A percentile compares a stretch with the other conserved stretches of the same genome.
phyloP scores from a whole-genome alignment of 2,329 filamentous ascomycete genomes.

The Neoarthrinium moseri region DNA sequence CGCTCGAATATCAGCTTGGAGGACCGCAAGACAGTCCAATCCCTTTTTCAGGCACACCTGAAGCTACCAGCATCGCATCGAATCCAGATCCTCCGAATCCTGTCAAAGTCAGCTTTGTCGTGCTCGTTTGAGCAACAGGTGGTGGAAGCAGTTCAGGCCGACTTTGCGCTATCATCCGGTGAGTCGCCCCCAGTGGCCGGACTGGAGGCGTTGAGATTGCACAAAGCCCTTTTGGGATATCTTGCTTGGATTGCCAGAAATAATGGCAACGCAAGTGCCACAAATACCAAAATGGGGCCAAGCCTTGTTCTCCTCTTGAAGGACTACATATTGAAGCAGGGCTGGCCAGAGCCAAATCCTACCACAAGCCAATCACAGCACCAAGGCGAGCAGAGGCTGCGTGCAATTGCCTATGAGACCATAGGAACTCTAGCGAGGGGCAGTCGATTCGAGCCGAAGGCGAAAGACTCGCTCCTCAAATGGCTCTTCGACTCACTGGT shows the following conservation, averaged over 20 bases:
- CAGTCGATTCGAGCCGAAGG: conserved; percentile 53
- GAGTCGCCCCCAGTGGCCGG: conserved; percentile 46
- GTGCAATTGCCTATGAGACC: conserved; percentile 84
- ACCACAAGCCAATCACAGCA: conserved; percentile 46
- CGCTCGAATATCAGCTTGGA: conserved; percentile 75
- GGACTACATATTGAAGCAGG: conserved; percentile 74
- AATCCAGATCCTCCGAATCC: conserved; percentile 70
- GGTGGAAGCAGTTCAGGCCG: conserved; percentile 67
- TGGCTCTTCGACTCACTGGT: conserved; percentile 86
- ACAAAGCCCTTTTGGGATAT: conserved; percentile 80
- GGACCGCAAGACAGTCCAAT: conserved; percentile 57
- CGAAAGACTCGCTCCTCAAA: conserved; percentile 54
- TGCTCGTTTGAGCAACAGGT: conserved; percentile 69
- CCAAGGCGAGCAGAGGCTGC: conserved; percentile 62
- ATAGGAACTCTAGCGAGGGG: conserved; percentile 77
- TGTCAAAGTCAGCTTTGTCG: conserved; percentile 74
- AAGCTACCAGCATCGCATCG: conserved; percentile 71
- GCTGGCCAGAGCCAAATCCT: conserved; percentile 67
- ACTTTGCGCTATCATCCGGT: conserved; percentile 44
- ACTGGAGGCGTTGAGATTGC: conserved; percentile 75
- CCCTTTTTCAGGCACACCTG: conserved; percentile 73
- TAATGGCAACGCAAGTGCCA: conserved; percentile 51
- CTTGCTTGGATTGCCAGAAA: conserved; percentile 83
- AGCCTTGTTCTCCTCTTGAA: conserved; percentile 68
- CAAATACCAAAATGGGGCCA: conserved; percentile 64